A percentile compares a stretch with the other conserved stretches of the same genome.
These are phyloP conservation scores for Cupressus sempervirens DNA, from an alignment of 75 land plant species.

Conservation along the genomic window DNA sequence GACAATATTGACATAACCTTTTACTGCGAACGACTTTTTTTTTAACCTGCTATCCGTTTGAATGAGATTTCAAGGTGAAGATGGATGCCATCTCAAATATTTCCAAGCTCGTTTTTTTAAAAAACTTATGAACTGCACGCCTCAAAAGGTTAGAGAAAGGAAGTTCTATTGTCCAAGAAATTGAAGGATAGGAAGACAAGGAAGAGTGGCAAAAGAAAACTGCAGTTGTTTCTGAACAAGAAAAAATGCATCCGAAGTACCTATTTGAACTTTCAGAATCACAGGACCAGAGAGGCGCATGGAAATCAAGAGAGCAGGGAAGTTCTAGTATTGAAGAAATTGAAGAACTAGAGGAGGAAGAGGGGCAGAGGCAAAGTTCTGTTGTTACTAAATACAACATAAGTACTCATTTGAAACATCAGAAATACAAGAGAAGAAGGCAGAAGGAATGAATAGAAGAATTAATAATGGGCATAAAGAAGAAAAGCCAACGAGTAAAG, in stretches of 20 bases:
- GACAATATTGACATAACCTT: too few species aligned
- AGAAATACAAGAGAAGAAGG: not conserved
- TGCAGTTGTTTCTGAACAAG: not conserved
- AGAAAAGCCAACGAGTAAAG: not conserved
- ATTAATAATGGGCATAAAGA: too few species aligned
- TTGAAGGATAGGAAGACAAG: not conserved
- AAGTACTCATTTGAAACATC: not conserved
- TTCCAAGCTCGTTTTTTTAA: too few species aligned
- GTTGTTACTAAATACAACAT: not conserved
- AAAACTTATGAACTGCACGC: too few species aligned
- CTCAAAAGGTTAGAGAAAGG: too few species aligned
- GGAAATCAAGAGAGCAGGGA: not conserved
- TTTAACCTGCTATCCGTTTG: too few species aligned
- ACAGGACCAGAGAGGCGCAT: not conserved
- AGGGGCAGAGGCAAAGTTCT: not conserved
- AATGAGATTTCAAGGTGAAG: too few species aligned
- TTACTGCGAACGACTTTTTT: too few species aligned
- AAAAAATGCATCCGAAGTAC: not conserved
- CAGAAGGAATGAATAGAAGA: not conserved
- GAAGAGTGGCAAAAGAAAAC: not conserved
- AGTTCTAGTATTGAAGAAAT: conserved; percentile 3
- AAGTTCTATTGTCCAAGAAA: not conserved
- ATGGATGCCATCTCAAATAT: too few species aligned
- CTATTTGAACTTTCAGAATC: not conserved
- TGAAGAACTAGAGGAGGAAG: not conserved